Base-by-base conservation (phyloP, 129 eudicot species). In the Sambucus nigra region DNA sequence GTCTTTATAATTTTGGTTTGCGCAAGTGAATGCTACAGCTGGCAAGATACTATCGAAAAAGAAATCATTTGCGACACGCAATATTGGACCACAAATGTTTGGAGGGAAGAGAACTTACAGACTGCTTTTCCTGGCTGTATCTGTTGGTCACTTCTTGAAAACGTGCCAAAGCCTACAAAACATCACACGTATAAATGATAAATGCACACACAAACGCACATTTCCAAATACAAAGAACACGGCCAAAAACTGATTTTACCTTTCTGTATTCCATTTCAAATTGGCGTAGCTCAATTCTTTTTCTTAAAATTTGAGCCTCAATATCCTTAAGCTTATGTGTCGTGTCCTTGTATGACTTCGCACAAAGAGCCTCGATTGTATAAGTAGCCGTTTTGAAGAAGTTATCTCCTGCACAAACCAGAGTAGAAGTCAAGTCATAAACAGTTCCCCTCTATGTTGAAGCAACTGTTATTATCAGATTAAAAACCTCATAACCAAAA, bases 241-340 rank as follows among this genome's bases (percentile, higher is more conserved):
- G 20, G 1, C 8, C 16, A 53, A 13, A 28, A 21, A 25, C 3
- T 18, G 17, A 25, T 5, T 21, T 51, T 39, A 84, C 99, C 94
- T 91, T 82, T 68, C 99, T 72, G 56, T 91, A 91, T 61, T 91
- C 95, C 0, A 84, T 79, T 81, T 91, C 99, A 60, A 91, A 91
- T 35, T 79, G 94, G 2, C 99, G 99, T 12, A 91, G 78, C 71
- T 91, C 99, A 60, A 65, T 82, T 75, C 99, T 91, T 77, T 91
- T 91, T 69, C 87, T 82, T 65, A 91, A 61, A 66, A 91, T 91
- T 63, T 91, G 95, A 54, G 84, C 79, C 63, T 91, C 99, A 33
- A 91, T 76, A 58, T 91, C 95, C 73, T 86, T 77, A 20, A 91
- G 83, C 66, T 77, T 86, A 39, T 74, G 58, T 17, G 95, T 91